Conservation (phyloP, 257 asterid species). For the Forsythia suspensa region DNA sequence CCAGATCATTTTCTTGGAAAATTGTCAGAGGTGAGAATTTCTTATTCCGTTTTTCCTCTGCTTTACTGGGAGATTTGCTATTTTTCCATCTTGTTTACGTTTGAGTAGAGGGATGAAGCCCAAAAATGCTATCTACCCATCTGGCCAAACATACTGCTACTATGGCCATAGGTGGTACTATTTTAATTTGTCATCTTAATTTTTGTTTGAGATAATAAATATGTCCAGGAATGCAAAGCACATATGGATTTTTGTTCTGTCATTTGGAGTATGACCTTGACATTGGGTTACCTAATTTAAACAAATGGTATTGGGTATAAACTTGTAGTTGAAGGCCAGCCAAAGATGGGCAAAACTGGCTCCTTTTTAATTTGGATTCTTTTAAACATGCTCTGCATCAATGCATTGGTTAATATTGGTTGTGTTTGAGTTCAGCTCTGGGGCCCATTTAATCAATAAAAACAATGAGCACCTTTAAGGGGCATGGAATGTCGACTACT, state of each 20-base stretch:
- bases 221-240: not conserved
- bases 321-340: not conserved
- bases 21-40: slow-evolving; percentile 69
- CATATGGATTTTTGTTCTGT: not conserved
- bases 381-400: not conserved
- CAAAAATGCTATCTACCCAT: not conserved
- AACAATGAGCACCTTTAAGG: not conserved
- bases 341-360: not conserved
- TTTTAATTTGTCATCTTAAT: not conserved
- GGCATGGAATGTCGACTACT: not conserved
- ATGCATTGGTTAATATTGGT: not conserved
- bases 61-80: not conserved
- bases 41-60: not conserved
- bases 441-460: not conserved
- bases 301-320: not conserved
- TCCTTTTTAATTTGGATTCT: not conserved
- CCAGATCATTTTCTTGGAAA: slow-evolving; percentile 69
- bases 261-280: not conserved
- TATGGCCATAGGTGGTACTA: not conserved
- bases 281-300: not conserved
- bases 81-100: not conserved
- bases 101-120: not conserved
- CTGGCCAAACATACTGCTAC: not conserved
- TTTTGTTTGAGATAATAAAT: slow-evolving; percentile 3
- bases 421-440: not conserved